Percentiles rank a stretch among this genome's conserved stretches.
Conservation (phyloP, 441 rosid species). For the Daphne laureola region DNA sequence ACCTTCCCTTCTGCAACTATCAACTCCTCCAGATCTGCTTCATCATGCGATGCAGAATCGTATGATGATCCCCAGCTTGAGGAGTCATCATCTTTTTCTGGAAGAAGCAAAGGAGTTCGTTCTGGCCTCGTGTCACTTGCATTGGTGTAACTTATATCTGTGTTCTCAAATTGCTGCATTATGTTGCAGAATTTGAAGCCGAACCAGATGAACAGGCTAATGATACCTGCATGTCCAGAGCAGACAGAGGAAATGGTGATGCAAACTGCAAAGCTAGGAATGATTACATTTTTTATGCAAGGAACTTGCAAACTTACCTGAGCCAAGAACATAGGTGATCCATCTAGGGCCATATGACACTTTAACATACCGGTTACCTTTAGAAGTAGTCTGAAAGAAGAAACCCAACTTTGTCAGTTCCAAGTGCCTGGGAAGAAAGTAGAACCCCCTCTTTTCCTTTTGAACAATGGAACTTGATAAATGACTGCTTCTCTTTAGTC, state of each 20-base stretch:
- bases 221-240: constrained; percentile 22
- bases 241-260: constrained; percentile 3
- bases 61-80: constrained; percentile 44
- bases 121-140: constrained; percentile 18
- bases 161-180: constrained; percentile 17
- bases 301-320: constrained; percentile 25
- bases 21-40: constrained; percentile 28
- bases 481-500: no score
- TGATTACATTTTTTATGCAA: background rate
- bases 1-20: constrained; percentile 18
- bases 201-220: constrained; percentile 30
- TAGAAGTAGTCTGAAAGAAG: constrained; percentile 27
- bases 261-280: constrained; percentile 12
- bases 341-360: constrained; percentile 52
- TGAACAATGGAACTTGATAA: no score
- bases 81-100: constrained; percentile 36
- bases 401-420: background rate
- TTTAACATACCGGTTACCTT: constrained; percentile 30
- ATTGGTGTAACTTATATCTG: constrained; percentile 8
- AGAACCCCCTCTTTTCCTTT: no score
- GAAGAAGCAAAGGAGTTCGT: constrained; percentile 33
- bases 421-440: background rate
- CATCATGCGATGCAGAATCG: constrained; percentile 39
- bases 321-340: constrained; percentile 38
- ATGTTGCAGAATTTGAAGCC: constrained; percentile 21